Conservation (phyloP, 768 basidiomycete species). For the Amanita subjunquillea region DNA sequence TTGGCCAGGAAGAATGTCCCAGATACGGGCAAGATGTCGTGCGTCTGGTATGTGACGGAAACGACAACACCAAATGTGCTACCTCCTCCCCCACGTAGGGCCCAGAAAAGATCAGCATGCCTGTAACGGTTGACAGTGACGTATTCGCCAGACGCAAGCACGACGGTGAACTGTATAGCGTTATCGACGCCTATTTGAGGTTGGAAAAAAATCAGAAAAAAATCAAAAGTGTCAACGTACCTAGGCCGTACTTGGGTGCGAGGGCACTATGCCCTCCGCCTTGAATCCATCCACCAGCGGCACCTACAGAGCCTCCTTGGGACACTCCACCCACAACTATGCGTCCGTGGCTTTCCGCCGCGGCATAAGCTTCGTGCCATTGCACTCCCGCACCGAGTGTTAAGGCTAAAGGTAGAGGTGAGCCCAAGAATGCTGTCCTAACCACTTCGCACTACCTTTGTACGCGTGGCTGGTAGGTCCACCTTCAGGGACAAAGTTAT, state of each 20-base stretch:
- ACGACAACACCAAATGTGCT: conserved; percentile 38
- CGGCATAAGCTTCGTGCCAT: conserved; percentile 32
- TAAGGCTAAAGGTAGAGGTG: conserved; percentile 12
- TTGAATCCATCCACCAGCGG: conserved; percentile 36
- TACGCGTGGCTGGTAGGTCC: conserved; percentile 9
- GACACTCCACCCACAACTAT: conserved; percentile 35
- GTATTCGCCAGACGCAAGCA: conserved; percentile 29
- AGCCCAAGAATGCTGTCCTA: background rate
- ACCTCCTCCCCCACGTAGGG: conserved; percentile 16
- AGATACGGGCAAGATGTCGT: conserved; percentile 24
- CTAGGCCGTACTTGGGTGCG: background rate
- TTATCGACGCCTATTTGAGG: conserved; percentile 33
- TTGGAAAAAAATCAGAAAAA: background rate
- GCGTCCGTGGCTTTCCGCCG: conserved; percentile 25
- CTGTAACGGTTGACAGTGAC: conserved; percentile 28
- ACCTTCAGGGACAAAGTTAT: conserved; percentile 22
- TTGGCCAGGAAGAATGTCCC: conserved; percentile 7
- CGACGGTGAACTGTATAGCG: conserved; percentile 31
- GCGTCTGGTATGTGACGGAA: conserved; percentile 34
- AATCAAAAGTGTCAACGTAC: background rate
- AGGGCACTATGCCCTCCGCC: conserved; percentile 25
- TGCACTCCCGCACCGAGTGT: conserved; percentile 35
- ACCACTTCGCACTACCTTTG: background rate
- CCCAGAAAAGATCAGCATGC: conserved; percentile 39
- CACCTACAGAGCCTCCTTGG: conserved; percentile 29